Conservation (phyloP, 1,284 basidiomycete genomes). For the Puccinia polysora region DNA sequence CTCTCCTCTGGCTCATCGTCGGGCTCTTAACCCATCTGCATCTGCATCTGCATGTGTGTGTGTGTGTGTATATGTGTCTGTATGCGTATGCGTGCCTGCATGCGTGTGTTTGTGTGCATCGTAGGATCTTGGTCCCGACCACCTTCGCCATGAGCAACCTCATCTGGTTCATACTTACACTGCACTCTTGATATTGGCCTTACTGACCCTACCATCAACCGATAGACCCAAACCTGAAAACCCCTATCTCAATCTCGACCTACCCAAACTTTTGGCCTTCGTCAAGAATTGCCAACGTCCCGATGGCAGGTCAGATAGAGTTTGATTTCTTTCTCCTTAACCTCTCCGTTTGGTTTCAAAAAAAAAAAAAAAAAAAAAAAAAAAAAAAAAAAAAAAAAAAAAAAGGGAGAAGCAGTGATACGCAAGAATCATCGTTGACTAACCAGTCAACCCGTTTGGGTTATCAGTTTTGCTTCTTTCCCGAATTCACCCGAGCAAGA, state of each 20-base stretch:
- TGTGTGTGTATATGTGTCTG: no score
- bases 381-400: not conserved
- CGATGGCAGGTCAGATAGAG: constrained; percentile 79
- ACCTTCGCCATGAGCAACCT: constrained; percentile 61
- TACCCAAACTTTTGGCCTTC: constrained; percentile 61
- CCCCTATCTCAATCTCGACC: constrained; percentile 55
- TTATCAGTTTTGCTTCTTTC: constrained; percentile 67
- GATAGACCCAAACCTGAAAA: constrained; percentile 69
- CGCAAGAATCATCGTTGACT: not conserved
- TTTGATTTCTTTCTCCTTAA: not conserved
- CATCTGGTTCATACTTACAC: constrained; percentile 77
- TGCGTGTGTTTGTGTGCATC: no score
- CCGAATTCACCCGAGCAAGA: constrained; percentile 67
- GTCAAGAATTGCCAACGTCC: constrained; percentile 66
- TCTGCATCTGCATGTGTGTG: no score
- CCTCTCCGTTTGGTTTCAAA: constrained; percentile 15
- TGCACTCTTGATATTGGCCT: constrained; percentile 70
- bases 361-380: not conserved
- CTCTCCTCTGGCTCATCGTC: no score
- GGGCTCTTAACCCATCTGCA: no score
- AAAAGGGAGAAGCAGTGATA: no score
- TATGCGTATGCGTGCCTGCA: no score
- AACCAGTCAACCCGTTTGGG: not conserved
- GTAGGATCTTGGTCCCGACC: constrained; percentile 49
- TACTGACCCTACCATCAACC: constrained; percentile 56